Evolutionary conservation across 805 yeast genomes (phyloP), one percentile per base, ranked within the genome.

Genomic region (Saccharomycopsis javanensis): DNA sequence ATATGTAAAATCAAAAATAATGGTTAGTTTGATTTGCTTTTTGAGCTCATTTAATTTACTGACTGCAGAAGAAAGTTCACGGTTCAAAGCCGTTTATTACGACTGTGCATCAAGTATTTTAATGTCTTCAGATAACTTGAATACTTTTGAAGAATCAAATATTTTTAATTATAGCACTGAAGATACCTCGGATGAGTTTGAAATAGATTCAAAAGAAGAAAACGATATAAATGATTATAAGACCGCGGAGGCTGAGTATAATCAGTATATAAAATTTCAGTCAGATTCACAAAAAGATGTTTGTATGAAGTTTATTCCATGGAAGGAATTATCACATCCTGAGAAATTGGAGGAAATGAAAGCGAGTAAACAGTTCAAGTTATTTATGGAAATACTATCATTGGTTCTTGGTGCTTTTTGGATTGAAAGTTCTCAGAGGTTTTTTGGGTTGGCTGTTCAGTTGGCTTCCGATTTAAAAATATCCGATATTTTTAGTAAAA

Each of bases 371-470:
- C 51, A 56, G n/a, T 52, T 57, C 20, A 58, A 58, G 38, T 48
- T 56, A 28, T 58, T 55, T 65, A 78, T 82, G 64, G 79, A 83
- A 0, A 79, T 83, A n/a, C 71, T 83, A 20, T 86, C 85, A 0
- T 70, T 84, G 38, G 77, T 83, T 46, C 75, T 83, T 27, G 82
- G 86, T 61, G 83, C 86, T 51, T 81, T 83, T 64, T 84, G 88
- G 88, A 74, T 83, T 51, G 78, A 83, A 20, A 77, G 83, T 60
- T 76, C 80, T 16, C 86, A 81, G 64, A 75, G 81, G 78, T 81
- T 82, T 63, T 80, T 86, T 1, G 85, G 87, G 0, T 65, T 83
- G 51, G 88, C 88, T 0, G 65, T 83, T n/a, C 87, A 84, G 63
- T 67, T 83, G 28, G 87, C 88, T 0, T 77, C 78, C 57, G 80